A percentile compares a stretch with the other conserved stretches of the same genome.
Evolutionary conservation across 768 basidiomycete genomes (phyloP).

Genomic region (Piloderma croceum): DNA sequence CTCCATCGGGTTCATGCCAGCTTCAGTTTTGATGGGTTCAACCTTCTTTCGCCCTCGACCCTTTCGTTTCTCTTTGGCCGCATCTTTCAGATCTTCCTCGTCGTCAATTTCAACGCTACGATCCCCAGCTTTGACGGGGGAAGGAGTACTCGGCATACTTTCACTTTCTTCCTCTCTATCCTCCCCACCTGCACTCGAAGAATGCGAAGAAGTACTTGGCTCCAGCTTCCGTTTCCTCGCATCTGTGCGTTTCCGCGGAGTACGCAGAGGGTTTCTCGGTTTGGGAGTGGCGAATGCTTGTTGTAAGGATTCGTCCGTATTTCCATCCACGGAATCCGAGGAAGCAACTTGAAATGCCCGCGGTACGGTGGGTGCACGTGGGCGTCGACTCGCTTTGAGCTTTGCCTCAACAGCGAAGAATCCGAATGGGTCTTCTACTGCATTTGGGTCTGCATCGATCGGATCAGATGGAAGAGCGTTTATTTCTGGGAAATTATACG

Average conservation of each 20-base stretch:
- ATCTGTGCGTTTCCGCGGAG: constrained; percentile 26
- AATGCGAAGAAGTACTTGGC: constrained; percentile 15
- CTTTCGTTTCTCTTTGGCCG: constrained; percentile 1
- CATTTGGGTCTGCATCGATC: too few species aligned
- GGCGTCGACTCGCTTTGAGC: constrained; percentile 38
- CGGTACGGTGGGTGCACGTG: constrained; percentile 11
- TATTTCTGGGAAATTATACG: too few species aligned
- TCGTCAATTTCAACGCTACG: neutral
- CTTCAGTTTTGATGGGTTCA: constrained; percentile 1
- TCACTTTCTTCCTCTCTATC: too few species aligned
- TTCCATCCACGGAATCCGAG: constrained; percentile 12
- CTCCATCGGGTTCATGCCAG: constrained; percentile 3
- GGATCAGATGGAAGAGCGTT: too few species aligned
- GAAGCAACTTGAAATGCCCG: constrained; percentile 13
- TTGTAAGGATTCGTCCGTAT: constrained; percentile 5
- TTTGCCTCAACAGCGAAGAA: constrained; percentile 51
- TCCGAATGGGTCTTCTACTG: constrained; percentile 46
- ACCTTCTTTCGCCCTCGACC: neutral
- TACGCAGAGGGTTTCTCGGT: constrained; percentile 31
- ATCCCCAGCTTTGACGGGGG: constrained; percentile 27
- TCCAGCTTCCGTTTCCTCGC: constrained; percentile 30
- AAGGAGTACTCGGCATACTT: constrained; percentile 32
- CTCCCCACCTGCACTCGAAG: too few species aligned
- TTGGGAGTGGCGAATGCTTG: constrained; percentile 17
- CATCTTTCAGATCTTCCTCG: constrained; percentile 11